phyloP scores from a whole-genome alignment of 768 basidiomycete genomes.

The Fomitopsis serialis region DNA sequence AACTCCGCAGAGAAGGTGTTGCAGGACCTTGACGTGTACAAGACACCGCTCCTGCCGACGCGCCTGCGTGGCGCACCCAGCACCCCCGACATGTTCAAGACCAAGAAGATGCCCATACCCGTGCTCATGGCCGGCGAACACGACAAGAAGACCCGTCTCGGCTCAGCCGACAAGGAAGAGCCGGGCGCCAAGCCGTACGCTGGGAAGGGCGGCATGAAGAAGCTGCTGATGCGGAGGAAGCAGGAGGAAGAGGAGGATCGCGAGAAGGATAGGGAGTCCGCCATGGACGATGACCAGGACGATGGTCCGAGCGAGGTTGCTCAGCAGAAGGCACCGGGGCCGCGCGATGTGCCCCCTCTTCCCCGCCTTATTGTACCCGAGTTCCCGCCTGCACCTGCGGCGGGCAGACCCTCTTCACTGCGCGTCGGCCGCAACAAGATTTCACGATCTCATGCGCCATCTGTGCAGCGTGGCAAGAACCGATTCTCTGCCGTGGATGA shows the following conservation, averaged over 20 bases:
- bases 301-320: background rate
- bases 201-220: slow-evolving; percentile 76
- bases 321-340: background rate
- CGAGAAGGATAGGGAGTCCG: slow-evolving; percentile 24
- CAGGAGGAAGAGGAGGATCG: slow-evolving; percentile 48
- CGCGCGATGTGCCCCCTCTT: background rate
- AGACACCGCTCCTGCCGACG: slow-evolving; percentile 73
- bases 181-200: slow-evolving; percentile 65
- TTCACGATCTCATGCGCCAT: slow-evolving; percentile 51
- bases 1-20: slow-evolving; percentile 63
- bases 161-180: slow-evolving; percentile 29
- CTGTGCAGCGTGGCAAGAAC: slow-evolving; percentile 39
- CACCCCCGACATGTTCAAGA: slow-evolving; percentile 61
- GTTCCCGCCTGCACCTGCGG: slow-evolving; percentile 3
- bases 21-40: slow-evolving; percentile 71
- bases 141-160: slow-evolving; percentile 46
- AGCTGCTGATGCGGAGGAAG: slow-evolving; percentile 58
- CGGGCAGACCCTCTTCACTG: slow-evolving; percentile 44
- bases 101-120: slow-evolving; percentile 36
- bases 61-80: slow-evolving; percentile 38
- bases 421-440: slow-evolving; percentile 60
- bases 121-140: slow-evolving; percentile 60
- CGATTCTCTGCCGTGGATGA: slow-evolving; percentile 67
- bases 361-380: background rate
- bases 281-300: slow-evolving; percentile 21